A percentile compares a stretch with the other conserved stretches of the same genome.
Conservation (phyloP, 108 stramenopile genomes). For the Cyclotella distinguenda region DNA sequence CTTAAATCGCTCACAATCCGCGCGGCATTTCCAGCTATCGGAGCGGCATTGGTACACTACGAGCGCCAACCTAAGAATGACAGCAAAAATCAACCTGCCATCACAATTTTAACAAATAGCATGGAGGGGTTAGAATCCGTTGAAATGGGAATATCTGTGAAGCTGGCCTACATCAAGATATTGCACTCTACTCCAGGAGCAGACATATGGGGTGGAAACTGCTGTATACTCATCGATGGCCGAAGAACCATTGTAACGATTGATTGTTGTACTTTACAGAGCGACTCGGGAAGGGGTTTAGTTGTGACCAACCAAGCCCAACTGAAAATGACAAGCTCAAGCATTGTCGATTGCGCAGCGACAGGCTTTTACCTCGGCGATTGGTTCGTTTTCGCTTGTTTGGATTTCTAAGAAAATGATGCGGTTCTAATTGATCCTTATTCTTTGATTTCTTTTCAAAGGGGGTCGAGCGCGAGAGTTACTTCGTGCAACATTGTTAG, state of each 20-base stretch:
- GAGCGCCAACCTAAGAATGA: neutral
- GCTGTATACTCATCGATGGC: constrained; percentile 24
- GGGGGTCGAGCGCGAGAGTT: constrained; percentile 10
- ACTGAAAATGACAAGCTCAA: constrained; percentile 16
- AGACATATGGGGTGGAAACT: constrained; percentile 49
- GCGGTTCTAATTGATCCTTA: neutral
- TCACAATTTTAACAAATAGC: constrained; percentile 9
- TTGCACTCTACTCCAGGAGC: constrained; percentile 26
- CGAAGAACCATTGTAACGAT: constrained; percentile 18
- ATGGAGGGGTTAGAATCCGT: neutral
- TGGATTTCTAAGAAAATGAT: neutral
- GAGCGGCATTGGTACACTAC: constrained; percentile 22
- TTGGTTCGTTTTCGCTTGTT: constrained; percentile 1
- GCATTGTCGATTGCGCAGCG: constrained; percentile 43
- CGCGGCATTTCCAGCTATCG: constrained; percentile 24
- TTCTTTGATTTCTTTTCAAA: neutral
- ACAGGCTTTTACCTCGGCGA: constrained; percentile 51
- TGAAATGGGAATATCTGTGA: constrained; percentile 19
- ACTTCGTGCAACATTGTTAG: constrained; percentile 29
- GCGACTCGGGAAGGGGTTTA: constrained; percentile 45
- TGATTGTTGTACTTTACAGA: constrained; percentile 42
- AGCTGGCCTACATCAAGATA: constrained; percentile 18
- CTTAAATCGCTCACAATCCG: constrained; percentile 21
- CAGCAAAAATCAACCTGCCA: constrained; percentile 10
- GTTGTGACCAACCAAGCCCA: constrained; percentile 43